Conservation (phyloP, 805 yeast genomes). For the Saccharomycopsis sp. region DNA sequence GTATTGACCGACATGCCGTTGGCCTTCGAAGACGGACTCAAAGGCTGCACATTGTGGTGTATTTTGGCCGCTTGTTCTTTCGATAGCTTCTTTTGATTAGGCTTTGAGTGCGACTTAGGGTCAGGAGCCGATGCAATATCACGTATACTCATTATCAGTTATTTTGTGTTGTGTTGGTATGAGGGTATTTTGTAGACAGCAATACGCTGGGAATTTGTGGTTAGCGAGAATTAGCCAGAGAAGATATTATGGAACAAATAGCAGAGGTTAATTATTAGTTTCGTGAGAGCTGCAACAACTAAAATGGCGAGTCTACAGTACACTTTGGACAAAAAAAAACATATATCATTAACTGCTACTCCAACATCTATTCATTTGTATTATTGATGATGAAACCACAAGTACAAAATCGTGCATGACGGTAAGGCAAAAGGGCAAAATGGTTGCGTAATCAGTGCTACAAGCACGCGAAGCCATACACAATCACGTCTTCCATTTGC, state of each 20-base stretch:
- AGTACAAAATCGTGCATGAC: background rate
- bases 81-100: background rate
- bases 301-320: too few relatives aligned
- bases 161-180: too few relatives aligned
- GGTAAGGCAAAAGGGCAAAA: background rate
- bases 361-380: background rate
- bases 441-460: background rate
- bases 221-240: too few relatives aligned
- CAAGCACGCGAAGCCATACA: background rate
- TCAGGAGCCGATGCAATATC: too few relatives aligned
- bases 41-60: background rate
- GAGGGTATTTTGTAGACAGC: too few relatives aligned
- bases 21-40: background rate
- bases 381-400: background rate
- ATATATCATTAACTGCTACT: too few relatives aligned
- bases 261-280: too few relatives aligned
- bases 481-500: constrained; percentile 32
- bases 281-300: too few relatives aligned
- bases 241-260: too few relatives aligned
- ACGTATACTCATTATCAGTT: too few relatives aligned
- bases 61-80: background rate
- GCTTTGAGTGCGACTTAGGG: background rate
- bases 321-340: too few relatives aligned
- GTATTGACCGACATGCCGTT: background rate
- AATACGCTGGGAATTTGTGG: too few relatives aligned